phyloP scores from a whole-genome alignment of 306 rosid species.

The Corylus avellana region DNA sequence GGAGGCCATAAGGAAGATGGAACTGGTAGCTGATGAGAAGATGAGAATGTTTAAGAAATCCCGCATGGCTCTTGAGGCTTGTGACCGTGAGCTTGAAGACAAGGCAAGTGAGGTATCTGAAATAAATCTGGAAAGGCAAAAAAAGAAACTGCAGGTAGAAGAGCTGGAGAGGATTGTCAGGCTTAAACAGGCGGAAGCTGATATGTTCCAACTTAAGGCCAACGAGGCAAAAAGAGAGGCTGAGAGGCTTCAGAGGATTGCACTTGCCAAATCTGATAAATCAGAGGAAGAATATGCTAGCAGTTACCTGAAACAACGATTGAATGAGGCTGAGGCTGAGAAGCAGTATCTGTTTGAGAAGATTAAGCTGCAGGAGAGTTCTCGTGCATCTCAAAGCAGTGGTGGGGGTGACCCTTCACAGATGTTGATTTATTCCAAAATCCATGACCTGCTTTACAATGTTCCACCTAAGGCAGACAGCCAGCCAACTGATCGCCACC shows the following conservation, averaged over 20 bases:
- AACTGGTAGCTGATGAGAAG: slow-evolving; percentile 98
- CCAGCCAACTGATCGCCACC: slow-evolving; percentile 63
- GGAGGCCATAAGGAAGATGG: slow-evolving; percentile 95
- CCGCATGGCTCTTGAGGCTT: slow-evolving; percentile 78
- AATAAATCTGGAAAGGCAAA: slow-evolving; percentile 78
- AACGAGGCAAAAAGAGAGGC: slow-evolving; percentile 96
- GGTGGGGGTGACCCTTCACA: slow-evolving; percentile 77
- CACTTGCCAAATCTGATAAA: slow-evolving; percentile 90
- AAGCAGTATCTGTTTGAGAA: slow-evolving; percentile 93
- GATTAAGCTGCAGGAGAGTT: slow-evolving; percentile 93
- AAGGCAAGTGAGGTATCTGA: slow-evolving; percentile 86
- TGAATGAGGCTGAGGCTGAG: slow-evolving; percentile 96
- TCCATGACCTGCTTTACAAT: slow-evolving; percentile 79
- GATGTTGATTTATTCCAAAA: slow-evolving; percentile 70
- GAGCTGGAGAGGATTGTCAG: slow-evolving; percentile 95
- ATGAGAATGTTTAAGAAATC: slow-evolving; percentile 94
- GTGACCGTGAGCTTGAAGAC: slow-evolving; percentile 86
- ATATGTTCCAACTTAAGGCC: slow-evolving; percentile 94
- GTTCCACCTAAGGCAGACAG: slow-evolving; percentile 63
- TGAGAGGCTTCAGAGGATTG: slow-evolving; percentile 88
- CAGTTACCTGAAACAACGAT: slow-evolving; percentile 81
- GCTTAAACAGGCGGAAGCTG: slow-evolving; percentile 94
- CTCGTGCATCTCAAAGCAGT: slow-evolving; percentile 71
- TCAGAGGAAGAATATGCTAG: slow-evolving; percentile 95
- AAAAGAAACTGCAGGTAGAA: slow-evolving; percentile 81